Conservation (phyloP, 345 rosid species). For the Litchi chinensis region DNA sequence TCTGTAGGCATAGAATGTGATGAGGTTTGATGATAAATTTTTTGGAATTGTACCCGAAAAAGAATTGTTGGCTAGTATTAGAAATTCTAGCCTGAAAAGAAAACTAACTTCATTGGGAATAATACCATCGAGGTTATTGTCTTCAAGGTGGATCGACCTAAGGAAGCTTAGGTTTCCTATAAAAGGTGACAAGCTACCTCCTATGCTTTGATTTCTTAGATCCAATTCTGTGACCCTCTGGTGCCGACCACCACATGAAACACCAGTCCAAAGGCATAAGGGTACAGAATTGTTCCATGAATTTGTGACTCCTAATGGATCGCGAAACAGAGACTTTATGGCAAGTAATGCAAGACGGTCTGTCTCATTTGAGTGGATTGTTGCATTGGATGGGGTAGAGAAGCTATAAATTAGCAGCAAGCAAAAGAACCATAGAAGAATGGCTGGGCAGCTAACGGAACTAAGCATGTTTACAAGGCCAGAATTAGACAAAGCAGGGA, state of each 20-base stretch:
- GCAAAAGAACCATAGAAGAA: background rate
- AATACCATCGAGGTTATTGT: background rate
- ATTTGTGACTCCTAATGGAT: slow-evolving; percentile 4
- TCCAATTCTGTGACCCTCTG: background rate
- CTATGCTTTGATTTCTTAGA: background rate
- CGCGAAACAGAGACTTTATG: background rate
- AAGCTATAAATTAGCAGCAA: background rate
- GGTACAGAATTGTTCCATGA: background rate
- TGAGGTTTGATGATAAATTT: slow-evolving; percentile 13
- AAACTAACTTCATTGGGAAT: slow-evolving; percentile 20
- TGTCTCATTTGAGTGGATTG: background rate
- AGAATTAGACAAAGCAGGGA: no score
- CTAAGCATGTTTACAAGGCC: background rate
- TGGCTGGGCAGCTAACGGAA: background rate
- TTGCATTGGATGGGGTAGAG: background rate
- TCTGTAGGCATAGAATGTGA: background rate
- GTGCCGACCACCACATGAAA: background rate
- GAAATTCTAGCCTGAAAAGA: background rate
- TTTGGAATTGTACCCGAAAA: background rate
- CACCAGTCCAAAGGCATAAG: background rate
- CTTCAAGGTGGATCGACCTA: background rate
- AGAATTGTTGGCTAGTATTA: slow-evolving; percentile 12
- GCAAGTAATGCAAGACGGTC: slow-evolving; percentile 7
- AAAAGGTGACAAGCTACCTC: background rate
- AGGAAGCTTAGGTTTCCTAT: background rate